phyloP scores from a whole-genome alignment of 2,329 filamentous ascomycete genomes.

The Cadophora malorum region DNA sequence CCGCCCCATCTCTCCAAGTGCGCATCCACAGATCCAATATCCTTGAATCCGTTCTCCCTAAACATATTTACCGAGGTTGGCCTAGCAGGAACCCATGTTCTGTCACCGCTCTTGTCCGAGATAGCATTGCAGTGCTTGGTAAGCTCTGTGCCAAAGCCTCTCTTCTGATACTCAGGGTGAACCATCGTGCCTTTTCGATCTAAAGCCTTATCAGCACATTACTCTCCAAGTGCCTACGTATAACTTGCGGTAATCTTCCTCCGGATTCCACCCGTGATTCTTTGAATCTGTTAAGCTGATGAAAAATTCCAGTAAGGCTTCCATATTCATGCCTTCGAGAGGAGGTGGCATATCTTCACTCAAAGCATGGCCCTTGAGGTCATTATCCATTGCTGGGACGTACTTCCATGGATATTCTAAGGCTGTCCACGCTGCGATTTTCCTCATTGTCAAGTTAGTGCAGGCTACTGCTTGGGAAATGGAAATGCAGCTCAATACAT shows the following conservation, averaged over 20 bases:
- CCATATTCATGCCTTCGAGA: constrained; percentile 29
- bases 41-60: constrained; percentile 27
- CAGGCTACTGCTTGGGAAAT: background rate
- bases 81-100: constrained; percentile 31
- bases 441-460: constrained; percentile 24
- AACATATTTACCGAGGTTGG: constrained; percentile 31
- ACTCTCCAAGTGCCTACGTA: background rate
- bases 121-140: constrained; percentile 35
- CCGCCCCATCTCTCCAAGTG: constrained; percentile 30
- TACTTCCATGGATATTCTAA: constrained; percentile 37
- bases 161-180: constrained; percentile 34
- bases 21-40: constrained; percentile 27
- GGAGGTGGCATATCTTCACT: constrained; percentile 27
- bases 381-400: constrained; percentile 26
- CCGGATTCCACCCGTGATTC: constrained; percentile 35
- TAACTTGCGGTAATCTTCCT: constrained; percentile 35
- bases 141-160: constrained; percentile 29
- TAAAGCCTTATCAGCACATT: constrained; percentile 1
- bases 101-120: constrained; percentile 25
- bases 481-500: background rate
- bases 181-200: constrained; percentile 37
- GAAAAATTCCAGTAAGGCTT: constrained; percentile 27
- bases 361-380: constrained; percentile 25
- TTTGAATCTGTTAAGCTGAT: constrained; percentile 17
- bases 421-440: constrained; percentile 35